Evolutionary conservation across 305 asterid species (phyloP), one percentile per base, ranked within the genome.

Genomic region (Rubia tinctorum): DNA sequence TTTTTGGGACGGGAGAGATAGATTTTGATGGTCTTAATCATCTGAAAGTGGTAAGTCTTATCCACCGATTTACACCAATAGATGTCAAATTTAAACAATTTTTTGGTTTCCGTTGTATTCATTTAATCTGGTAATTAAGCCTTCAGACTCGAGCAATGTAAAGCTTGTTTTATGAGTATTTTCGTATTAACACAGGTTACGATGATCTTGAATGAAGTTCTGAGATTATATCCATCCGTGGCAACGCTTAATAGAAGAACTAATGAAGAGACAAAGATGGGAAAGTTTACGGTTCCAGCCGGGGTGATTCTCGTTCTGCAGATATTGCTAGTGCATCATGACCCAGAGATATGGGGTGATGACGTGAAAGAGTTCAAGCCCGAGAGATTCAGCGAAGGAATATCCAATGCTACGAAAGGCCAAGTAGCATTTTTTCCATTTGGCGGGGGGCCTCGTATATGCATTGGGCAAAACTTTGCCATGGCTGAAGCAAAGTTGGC

Each of bases 281-380:
- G 88, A 23, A 59, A 80, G 7, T 2, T 66, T 0, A 37, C 49
- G 2, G 60, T 85, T 25, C 90, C 86, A 4, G 80, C 87, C 0
- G 86, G 80, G 53, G 73, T 78, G 23, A 40, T 73, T 39, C 72
- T 87, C 67, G 1, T 75, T n/a, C 5, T 83, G 69, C 70, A 66
- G 9, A 45, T 66, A 66, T 18, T 66, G 70, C 37, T 66, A 42
- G 14, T 66, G 51, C 70, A 83, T 15, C 87, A 79, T 1, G 82
- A 79, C 76, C 30, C 44, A 0, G 74, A 86, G 56, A 74, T 80
- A 61, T 88, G 91, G 89, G 91, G 90, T 7, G 78, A 81, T 0
- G 89, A 88, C 42, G 90, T 80, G 23, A 76, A 73, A 8, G 80
- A 82, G 45, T 87, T 88, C 77, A 84, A 80, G 25, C 88, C 88